Percentiles rank a stretch among this genome's conserved stretches.
These are phyloP conservation scores for Bathelium albidoporum DNA, from an alignment of 495 filamentous ascomycete species.

Conservation along the genomic window DNA sequence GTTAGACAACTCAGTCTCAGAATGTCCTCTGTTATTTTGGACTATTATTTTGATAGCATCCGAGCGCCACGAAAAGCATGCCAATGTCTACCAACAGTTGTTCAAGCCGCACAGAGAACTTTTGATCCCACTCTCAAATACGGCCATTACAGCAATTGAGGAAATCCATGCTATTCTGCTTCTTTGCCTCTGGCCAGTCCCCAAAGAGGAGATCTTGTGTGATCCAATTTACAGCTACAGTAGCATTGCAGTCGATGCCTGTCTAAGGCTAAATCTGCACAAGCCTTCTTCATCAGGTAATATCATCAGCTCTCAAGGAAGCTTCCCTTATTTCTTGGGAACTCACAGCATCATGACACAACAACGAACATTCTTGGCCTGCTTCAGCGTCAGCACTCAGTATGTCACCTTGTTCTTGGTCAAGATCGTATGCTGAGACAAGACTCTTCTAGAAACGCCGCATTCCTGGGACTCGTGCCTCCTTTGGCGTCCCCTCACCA, in stretches of 20 bases:
- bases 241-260: not conserved
- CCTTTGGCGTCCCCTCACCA: not conserved
- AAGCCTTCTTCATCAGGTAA: not conserved
- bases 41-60: not conserved
- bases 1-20: not conserved
- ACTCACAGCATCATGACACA: not conserved
- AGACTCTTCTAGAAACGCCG: not conserved
- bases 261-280: not conserved
- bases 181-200: constrained; percentile 1
- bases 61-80: not conserved
- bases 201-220: not conserved
- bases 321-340: not conserved
- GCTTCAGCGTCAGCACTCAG: not conserved
- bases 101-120: not conserved
- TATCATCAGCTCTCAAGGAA: not conserved
- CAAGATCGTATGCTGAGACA: not conserved
- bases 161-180: not conserved
- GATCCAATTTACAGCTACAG: not conserved
- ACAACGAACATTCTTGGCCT: not conserved
- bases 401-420: not conserved
- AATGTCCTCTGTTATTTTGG: not conserved
- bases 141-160: not conserved
- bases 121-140: not conserved
- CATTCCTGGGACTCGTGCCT: not conserved
- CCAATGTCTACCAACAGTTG: not conserved